Evolutionary conservation across 176 grass and related monocot species (phyloP).

Genomic region (Poa pratensis): DNA sequence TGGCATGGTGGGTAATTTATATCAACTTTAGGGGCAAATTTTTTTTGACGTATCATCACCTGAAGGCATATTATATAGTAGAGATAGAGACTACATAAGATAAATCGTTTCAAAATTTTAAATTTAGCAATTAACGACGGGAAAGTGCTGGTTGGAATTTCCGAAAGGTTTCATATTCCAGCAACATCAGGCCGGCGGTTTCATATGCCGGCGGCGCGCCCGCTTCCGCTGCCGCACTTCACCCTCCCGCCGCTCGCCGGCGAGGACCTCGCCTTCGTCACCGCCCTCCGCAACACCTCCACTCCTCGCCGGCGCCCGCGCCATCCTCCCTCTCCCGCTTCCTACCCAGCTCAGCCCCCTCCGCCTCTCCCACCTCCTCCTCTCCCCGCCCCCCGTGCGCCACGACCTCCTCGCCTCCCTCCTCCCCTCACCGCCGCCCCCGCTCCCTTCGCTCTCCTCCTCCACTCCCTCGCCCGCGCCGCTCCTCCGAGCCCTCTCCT

Average conservation of each 20-base stretch:
- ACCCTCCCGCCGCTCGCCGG: conserved; percentile 59
- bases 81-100: too few relatives aligned
- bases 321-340: conserved; percentile 42
- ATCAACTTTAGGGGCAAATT: too few relatives aligned
- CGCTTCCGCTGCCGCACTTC: conserved; percentile 68
- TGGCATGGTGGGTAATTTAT: too few relatives aligned
- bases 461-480: conserved; percentile 52
- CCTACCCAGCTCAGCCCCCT: conserved; percentile 41
- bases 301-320: conserved; percentile 29
- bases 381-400: not conserved
- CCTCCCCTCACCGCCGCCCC: conserved; percentile 32
- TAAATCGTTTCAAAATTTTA: too few relatives aligned
- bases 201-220: conserved; percentile 14
- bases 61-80: too few relatives aligned
- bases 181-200: too few relatives aligned
- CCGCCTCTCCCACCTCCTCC: conserved; percentile 51
- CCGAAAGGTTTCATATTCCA: too few relatives aligned
- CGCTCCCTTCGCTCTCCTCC: conserved; percentile 42
- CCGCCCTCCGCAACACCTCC: conserved; percentile 63
- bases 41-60: too few relatives aligned
- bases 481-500: conserved; percentile 40
- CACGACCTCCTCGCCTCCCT: conserved; percentile 47
- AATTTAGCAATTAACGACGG: too few relatives aligned
- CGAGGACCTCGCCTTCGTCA: conserved; percentile 65
- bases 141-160: too few relatives aligned